Evolutionary conservation across 2,329 filamentous ascomycete species (phyloP), one percentile per base, ranked within the genome.

Genomic region (Ceratocystis papillata): DNA sequence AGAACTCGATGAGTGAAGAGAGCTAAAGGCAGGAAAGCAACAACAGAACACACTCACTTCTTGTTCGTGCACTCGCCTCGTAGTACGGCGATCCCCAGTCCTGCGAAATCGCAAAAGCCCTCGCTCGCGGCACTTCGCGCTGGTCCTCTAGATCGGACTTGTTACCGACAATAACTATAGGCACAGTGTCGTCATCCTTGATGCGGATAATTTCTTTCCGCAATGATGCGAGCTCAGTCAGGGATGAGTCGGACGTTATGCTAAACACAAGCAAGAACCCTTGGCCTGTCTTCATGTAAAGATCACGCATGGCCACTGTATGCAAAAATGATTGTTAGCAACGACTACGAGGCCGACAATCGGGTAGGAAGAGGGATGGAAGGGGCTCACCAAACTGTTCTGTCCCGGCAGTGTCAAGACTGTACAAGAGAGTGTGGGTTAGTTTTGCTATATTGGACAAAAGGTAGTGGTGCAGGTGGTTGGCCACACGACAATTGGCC

Each of bases 211-310:
- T 95, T 76, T 96, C 90, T 72, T 96, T 90, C 63, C 90, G 87
- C 53, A 96, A 81, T 71, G 89, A 87, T 70, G 84, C 82, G 37
- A 96, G 82, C 75, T 96, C 90, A 71, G 86, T 83, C 50, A 96
- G 80, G n/a, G 90, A 95, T 44, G 89, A 89, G 68, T 83, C 80
- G 69, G 89, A 94, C 20, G 90, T 93, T 73, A 96, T 96, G 76
- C 88, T 93, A 77, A 96, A 96, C 67, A 96, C 91, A 46, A 96
- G 82, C 65, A 96, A 83, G 74, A 96, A 96, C 0, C 91, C 90
- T 77, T 96, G 90, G 65, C 90, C 90, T 48, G 90, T 89, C 74
- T 94, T 94, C 89, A 96, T 95, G 79, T 96, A 94, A 59, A 93
- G 80, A 74, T 94, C 89, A 73, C 89, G 83, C 82, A 85, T 85